Percentiles rank a stretch among this genome's conserved stretches.
Evolutionary conservation across 2,329 filamentous ascomycete species (phyloP).

Genomic region (Microascus cirrosus): DNA sequence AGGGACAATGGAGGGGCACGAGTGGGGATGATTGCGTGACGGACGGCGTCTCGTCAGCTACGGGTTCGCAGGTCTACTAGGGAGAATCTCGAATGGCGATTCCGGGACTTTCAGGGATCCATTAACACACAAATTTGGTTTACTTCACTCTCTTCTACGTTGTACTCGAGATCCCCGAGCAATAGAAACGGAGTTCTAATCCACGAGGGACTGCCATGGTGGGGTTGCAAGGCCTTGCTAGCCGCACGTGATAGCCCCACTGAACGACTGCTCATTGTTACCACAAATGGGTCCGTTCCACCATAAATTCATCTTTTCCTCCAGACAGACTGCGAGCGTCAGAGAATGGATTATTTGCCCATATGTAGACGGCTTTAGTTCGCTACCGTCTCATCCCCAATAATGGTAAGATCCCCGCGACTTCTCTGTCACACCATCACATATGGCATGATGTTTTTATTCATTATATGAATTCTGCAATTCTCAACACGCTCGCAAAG

Average conservation of each 20-base stretch:
- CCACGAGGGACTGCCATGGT: background rate
- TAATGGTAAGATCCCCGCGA: background rate
- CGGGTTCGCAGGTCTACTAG: no score
- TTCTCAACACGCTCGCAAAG: constrained; percentile 4
- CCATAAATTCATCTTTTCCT: background rate
- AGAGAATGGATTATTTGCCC: background rate
- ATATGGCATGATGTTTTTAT: constrained; percentile 1
- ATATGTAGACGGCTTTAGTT: background rate
- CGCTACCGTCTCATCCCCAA: background rate
- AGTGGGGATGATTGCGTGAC: no score
- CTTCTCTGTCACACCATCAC: background rate
- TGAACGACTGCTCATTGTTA: background rate
- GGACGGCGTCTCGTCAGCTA: no score
- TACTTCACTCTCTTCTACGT: background rate
- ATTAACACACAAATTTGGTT: background rate
- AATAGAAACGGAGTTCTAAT: background rate
- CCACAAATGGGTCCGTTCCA: background rate
- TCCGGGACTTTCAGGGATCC: no score
- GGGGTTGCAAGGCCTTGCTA: background rate
- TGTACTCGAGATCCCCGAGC: background rate
- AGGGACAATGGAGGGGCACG: background rate
- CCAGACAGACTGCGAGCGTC: background rate
- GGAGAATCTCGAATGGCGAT: no score
- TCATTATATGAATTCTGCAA: constrained; percentile 7
- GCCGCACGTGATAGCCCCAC: background rate